Evolutionary conservation across 257 asterid genomes (phyloP), one percentile per base, ranked within the genome.

Genomic region (Nicotiana paniculata): DNA sequence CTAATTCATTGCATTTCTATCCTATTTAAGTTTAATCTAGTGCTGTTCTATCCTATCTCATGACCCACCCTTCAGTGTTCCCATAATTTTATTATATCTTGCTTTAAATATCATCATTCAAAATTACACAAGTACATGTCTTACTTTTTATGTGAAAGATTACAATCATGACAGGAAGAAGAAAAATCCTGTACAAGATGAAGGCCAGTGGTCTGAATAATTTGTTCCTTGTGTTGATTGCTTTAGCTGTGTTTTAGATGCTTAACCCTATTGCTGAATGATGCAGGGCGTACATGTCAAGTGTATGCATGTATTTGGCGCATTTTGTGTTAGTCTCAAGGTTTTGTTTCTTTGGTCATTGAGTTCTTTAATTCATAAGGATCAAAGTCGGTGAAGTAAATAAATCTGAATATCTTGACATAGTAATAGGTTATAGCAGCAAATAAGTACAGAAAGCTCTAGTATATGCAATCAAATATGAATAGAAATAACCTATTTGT

Each of bases 111-210:
- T 43, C 43, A 30, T 69, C 43, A 1, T 26, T 43, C 58, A 80
- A 16, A 53, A 11, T n/a, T 62, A 59, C 33, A 62, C 13, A 21
- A 39, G 6, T 12, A 12, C 28, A 21, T 18, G 1, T 55, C 53
- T 79, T 43, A 8, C 21, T 6, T 30, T 37, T 63, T 62, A 7
- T 18, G 43, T 46, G 78, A 70, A 30, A 57, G 74, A 11, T 70
- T 21, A 74, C 48, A 6, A 24, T n/a, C 26, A 92, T 87, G 97
- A 46, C 53, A 4, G 95, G 91, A 63, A 94, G 90, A 63, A 91
- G 91, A 85, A 95, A 91, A 24, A 87, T 93, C 55, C 88, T 91
- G 72, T 89, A 89, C 85, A 93, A 91, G 93, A 92, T 92, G 92
- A 92, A 91, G 97, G 97, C 92, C 28, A 32, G 62, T 85, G 58